Evolutionary conservation across 805 yeast genomes (phyloP), one percentile per base, ranked within the genome.

Genomic region (Starmera dryadoides): DNA sequence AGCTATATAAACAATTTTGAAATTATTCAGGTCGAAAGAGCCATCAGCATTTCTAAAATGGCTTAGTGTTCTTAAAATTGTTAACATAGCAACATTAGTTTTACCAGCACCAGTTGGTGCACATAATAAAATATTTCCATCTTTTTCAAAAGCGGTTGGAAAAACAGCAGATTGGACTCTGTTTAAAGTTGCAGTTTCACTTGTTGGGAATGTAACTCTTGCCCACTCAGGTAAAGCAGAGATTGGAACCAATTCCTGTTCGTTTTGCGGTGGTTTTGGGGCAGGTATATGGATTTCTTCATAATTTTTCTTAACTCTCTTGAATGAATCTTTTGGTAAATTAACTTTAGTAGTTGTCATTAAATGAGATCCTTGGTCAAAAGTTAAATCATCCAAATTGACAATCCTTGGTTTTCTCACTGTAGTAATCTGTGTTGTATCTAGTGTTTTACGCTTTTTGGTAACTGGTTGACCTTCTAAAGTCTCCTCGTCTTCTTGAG

Each of bases 51-150:
- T 62, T 50, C 81, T 64, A 53, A 62, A 74, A 35, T 79, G 70
- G 0, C 75, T 63, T 17, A 89, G 55, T 0, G 83, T 66, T 36
- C 81, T 63, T n/a, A 89, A 64, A 4, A 86, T 70, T 0, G 96
- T 68, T 34, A 93, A 61, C 80, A 93, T 76, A 0, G 99, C 99
- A 22, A 93, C 96, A 57, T 93, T 93, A 18, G 98, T 91, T 58
- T 91, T 91, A 64, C 98, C 98, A 3, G 96, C 96, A 65, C 98
- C 98, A 0, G 98, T 91, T 6, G 98, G 98, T 1, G 98, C 98
- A 71, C 98, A 91, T 49, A 91, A 65, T 15, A 91, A 63, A 30
- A 93, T 56, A 51, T 89, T 91, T 4, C 71, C 69, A 53, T 86
- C 93, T 1, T 74, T 62, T 4, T 69, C 52, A 46, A 91, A 86